phyloP scores from a whole-genome alignment of 352 stramenopile species.

The Phytophthora citricola region DNA sequence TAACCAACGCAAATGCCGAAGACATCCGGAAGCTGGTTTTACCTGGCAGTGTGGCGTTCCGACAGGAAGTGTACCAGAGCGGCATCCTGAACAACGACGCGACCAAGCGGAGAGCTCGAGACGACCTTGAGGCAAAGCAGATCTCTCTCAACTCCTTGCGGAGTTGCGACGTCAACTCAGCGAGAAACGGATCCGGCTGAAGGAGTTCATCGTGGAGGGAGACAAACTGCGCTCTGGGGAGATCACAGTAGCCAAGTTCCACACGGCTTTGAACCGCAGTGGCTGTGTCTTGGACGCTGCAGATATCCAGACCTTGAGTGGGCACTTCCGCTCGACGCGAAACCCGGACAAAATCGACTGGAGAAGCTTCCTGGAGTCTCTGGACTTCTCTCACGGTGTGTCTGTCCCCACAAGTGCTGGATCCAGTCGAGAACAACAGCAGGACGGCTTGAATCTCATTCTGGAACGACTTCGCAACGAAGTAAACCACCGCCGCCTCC shows the following conservation, averaged over 20 bases:
- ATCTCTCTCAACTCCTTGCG: conserved; percentile 56
- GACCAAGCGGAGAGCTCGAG: conserved; percentile 41
- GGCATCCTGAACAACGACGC: conserved; percentile 36
- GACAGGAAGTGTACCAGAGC: conserved; percentile 59
- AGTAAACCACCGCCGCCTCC: conserved; percentile 67
- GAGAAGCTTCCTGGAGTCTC: conserved; percentile 66
- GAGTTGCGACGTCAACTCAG: conserved; percentile 72
- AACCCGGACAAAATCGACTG: conserved; percentile 84
- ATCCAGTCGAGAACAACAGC: background rate
- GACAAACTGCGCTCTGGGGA: conserved; percentile 84
- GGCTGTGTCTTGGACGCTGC: conserved; percentile 69
- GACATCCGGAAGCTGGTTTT: conserved; percentile 37
- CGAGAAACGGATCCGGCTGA: conserved; percentile 76
- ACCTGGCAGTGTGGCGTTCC: conserved; percentile 66
- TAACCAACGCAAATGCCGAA: conserved; percentile 18
- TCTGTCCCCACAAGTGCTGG: background rate
- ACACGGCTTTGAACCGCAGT: conserved; percentile 85
- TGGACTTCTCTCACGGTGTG: conserved; percentile 56
- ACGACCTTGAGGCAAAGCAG: conserved; percentile 27
- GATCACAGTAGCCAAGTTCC: conserved; percentile 87
- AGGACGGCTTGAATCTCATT: conserved; percentile 22
- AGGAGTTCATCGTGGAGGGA: conserved; percentile 83
- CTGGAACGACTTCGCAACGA: conserved; percentile 58
- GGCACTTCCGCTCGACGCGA: conserved; percentile 64
- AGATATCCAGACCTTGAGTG: conserved; percentile 70